Evolutionary conservation across 1,284 basidiomycete genomes (phyloP).

Genomic region (Agaricales sp.): DNA sequence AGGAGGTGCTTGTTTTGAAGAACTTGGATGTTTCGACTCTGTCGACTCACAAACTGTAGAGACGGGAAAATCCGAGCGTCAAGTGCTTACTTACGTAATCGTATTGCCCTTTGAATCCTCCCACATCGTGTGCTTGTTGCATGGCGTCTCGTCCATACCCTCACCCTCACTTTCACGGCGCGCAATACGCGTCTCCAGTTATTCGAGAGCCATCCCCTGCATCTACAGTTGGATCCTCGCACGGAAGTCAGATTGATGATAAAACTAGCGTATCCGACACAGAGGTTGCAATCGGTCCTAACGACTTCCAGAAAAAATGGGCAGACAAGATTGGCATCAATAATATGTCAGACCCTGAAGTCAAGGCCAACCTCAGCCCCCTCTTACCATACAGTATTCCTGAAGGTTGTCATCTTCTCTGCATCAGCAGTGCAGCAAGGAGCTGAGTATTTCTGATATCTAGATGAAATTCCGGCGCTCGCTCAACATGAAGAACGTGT

Average conservation of each 20-base stretch:
- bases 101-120: too few species aligned
- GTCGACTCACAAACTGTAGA: too few species aligned
- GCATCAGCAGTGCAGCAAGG: constrained; percentile 30
- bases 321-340: constrained; percentile 33
- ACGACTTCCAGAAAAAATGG: constrained; percentile 43
- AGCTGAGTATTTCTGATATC: neutral
- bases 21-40: too few species aligned
- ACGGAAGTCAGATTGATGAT: constrained; percentile 34
- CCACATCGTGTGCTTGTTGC: too few species aligned
- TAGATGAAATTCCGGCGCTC: constrained; percentile 7
- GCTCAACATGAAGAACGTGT: constrained; percentile 38
- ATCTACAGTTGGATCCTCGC: constrained; percentile 59
- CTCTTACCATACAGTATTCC: constrained; percentile 19
- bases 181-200: constrained; percentile 55
- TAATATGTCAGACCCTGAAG: constrained; percentile 33
- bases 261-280: constrained; percentile 46
- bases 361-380: constrained; percentile 28
- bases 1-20: too few species aligned
- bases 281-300: constrained; percentile 35
- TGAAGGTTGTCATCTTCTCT: constrained; percentile 18
- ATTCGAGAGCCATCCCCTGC: constrained; percentile 60
- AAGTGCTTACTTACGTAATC: too few species aligned
- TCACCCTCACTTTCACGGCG: constrained; percentile 14
- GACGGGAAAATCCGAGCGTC: too few species aligned
- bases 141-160: neutral